phyloP scores from a whole-genome alignment of 1,284 basidiomycete species.

The Mycena citricolor region DNA sequence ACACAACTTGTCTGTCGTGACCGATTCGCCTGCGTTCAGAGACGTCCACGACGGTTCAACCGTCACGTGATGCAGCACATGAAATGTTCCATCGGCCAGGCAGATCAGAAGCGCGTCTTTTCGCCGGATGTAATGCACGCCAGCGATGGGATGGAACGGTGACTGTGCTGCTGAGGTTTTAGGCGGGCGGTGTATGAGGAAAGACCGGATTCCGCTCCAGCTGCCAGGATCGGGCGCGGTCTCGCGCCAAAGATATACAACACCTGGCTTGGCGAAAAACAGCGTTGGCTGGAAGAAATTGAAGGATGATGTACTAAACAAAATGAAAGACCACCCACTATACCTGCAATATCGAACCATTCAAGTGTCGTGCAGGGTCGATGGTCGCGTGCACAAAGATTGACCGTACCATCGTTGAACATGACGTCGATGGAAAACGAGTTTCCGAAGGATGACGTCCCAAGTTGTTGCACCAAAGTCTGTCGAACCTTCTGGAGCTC shows the following conservation, averaged over 20 bases:
- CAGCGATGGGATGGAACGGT: conserved; percentile 52
- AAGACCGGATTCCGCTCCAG: conserved; percentile 48
- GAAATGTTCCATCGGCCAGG: conserved; percentile 69
- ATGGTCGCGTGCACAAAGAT: conserved; percentile 39
- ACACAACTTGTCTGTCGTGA: conserved; percentile 50
- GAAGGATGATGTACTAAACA: conserved; percentile 38
- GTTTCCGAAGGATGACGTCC: conserved; percentile 30
- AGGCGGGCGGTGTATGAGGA: conserved; percentile 44
- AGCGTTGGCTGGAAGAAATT: conserved; percentile 52
- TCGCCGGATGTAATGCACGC: conserved; percentile 50
- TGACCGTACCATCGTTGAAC: conserved; percentile 32
- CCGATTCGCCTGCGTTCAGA: conserved; percentile 24
- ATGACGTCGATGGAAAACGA: conserved; percentile 36
- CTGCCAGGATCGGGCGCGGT: conserved; percentile 27
- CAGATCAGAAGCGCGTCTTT: conserved; percentile 55
- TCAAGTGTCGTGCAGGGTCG: conserved; percentile 49
- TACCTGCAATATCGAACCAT: conserved; percentile 49
- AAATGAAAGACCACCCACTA: conserved; percentile 40
- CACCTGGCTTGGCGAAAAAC: conserved; percentile 57
- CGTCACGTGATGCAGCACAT: conserved; percentile 54
- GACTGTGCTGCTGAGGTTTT: conserved; percentile 58
- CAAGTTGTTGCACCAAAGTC: conserved; percentile 32
- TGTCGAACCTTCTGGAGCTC: conserved; percentile 55
- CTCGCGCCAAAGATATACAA: conserved; percentile 55
- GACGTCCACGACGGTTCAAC: conserved; percentile 40